Evolutionary conservation across 2,329 filamentous ascomycete genomes (phyloP), one percentile per base, ranked within the genome.

Genomic region (Purpureocillium lavendulum): DNA sequence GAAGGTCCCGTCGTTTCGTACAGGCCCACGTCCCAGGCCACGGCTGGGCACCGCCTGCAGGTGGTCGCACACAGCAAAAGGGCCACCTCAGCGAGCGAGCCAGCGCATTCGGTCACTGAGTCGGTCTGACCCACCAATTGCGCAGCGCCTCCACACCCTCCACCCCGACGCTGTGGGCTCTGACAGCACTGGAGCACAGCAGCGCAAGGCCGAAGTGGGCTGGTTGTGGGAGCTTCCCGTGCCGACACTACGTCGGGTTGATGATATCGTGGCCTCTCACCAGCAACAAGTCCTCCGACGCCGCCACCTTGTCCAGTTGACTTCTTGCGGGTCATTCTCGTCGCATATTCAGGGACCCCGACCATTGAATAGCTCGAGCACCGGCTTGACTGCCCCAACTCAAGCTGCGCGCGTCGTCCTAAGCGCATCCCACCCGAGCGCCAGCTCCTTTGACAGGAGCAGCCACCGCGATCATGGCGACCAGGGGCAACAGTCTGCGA

Each of bases 401-500:
- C 40, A 33, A 40, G 42, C 24, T 18, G 33, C 33, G 24, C 33
- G 24, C 37, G 31, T 15, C 14, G 36, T 34, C 18, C 35, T 24
- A 30, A 14, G 18, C 30, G 30, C 18, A 29, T 11, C 33, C 36
- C 18, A 41, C 32, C 24, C 35, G 21, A 26, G 21, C 21, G 21
- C 21, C 10, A 10, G 21, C 21, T 26, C 21, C 21, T 26, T 10
- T 26, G 21, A 10, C 21, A 10, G 10, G 21, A 5, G 21, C 21
- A 5, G 10, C 21, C 21, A 26, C 21, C 33, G 35, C 45, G 46
- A 59, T 36, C 49, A 73, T 73, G 69, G 62, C 68, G 47, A 57
- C 65, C 47, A 68, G 64, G 43, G 65, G 60, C 39, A 65, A 58
- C 45, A 67, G 67, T 32, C 52, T 73, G 50, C 64, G 70, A 53